Conservation (phyloP, 306 rosid species). For the Trichosanthes cucumerina region DNA sequence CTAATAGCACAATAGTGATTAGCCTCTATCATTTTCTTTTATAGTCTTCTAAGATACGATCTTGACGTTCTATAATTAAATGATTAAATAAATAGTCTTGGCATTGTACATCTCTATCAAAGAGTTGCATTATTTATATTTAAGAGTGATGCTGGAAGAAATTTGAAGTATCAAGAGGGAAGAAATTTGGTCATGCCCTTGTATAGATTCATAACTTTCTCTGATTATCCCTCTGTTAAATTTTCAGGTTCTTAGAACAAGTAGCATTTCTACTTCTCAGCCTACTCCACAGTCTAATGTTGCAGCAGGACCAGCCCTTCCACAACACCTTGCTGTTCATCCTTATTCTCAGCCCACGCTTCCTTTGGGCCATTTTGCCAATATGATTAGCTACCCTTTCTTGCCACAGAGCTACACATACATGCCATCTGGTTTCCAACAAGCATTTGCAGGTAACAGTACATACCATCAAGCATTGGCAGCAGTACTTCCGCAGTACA, state of each 20-base stretch:
- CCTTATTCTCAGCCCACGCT: slow-evolving; percentile 89
- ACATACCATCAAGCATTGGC: slow-evolving; percentile 95
- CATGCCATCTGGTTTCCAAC: slow-evolving; percentile 97
- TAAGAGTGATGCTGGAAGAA: not conserved
- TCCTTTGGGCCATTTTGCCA: slow-evolving; percentile 86
- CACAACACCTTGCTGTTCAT: slow-evolving; percentile 90
- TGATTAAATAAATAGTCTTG: not conserved
- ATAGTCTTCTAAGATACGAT: not conserved
- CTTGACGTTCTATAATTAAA: not conserved
- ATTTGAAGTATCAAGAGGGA: not conserved
- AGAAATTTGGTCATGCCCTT: not conserved
- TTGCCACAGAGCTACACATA: slow-evolving; percentile 95
- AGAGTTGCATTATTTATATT: not conserved
- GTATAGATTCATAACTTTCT: slow-evolving; percentile 2
- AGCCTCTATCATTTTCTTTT: no score
- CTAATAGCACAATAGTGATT: not conserved
- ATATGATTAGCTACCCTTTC: slow-evolving; percentile 92
- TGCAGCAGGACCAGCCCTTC: slow-evolving; percentile 84
- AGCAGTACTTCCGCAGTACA: slow-evolving; percentile 90
- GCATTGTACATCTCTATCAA: not conserved
- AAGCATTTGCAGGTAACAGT: slow-evolving; percentile 81
- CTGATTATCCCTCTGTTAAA: slow-evolving; percentile 9
- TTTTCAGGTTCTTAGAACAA: slow-evolving; percentile 66
- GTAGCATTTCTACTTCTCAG: slow-evolving; percentile 57
- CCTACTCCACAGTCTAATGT: slow-evolving; percentile 55